phyloP scores from a whole-genome alignment of 495 filamentous ascomycete genomes.

The Aspergillus bridgeri region DNA sequence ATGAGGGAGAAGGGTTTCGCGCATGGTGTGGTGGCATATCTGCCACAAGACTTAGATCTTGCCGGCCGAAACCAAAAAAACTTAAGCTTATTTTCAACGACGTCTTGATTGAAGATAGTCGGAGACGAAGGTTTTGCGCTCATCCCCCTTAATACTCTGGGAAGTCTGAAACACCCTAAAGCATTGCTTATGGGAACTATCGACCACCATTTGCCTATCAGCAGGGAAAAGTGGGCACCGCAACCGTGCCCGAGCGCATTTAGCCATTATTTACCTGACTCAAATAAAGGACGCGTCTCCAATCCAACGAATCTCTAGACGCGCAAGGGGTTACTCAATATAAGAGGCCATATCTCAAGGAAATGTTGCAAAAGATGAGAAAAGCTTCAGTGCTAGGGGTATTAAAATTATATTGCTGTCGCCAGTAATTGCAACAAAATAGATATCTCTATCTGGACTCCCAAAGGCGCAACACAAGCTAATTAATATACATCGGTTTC shows the following conservation, averaged over 20 bases:
- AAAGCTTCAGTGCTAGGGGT: not conserved
- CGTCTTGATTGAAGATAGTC: not conserved
- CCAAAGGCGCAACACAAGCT: not conserved
- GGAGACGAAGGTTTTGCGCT: not conserved
- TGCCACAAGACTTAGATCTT: not conserved
- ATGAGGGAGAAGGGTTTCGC: not conserved
- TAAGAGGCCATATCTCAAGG: not conserved
- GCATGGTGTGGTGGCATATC: not conserved
- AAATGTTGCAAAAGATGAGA: not conserved
- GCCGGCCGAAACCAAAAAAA: not conserved
- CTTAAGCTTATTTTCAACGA: not conserved
- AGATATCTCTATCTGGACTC: constrained; percentile 6
- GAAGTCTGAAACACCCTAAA: not conserved
- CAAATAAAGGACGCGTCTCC: too few relatives aligned
- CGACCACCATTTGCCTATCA: not conserved
- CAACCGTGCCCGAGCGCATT: not conserved
- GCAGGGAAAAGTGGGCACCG: not conserved
- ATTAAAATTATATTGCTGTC: constrained; percentile 5
- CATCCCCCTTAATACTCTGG: not conserved
- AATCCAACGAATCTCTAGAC: not conserved
- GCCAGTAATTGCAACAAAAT: constrained; percentile 7
- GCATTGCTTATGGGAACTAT: not conserved
- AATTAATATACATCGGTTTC: not conserved
- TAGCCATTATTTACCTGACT: not conserved
- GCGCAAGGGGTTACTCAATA: not conserved